Evolutionary conservation across 2,329 filamentous ascomycete genomes (phyloP), one percentile per base, ranked within the genome.

Genomic region (Sclerotiophoma versabilis): DNA sequence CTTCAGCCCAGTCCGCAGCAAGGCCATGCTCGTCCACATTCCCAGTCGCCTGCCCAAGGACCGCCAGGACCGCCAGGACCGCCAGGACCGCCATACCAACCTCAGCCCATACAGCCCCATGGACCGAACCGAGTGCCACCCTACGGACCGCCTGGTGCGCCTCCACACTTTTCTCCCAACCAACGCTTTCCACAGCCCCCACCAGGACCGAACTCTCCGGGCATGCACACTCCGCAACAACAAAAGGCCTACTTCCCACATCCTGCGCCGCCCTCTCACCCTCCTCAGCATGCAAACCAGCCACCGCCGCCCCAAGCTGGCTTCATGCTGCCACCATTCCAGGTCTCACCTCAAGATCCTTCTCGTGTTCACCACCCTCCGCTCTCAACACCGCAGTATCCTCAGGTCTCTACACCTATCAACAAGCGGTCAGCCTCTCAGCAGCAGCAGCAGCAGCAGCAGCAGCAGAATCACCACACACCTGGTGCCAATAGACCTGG

Each of bases 301-400:
- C 74, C 74, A 27, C 52, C 45, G 6, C 73, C 75, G 12, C 72
- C 74, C 33, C 77, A 77, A 44, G 72, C 78, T 42, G 79, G 78
- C 14, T 75, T 77, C 54, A 79, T 80, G 75, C 70, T 81, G 29
- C 77, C 78, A 39, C 78, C 79, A 4, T 81, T 81, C 60, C 76
- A 79, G 49, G 76, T 80, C 11, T 69, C 72, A n/a, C 73, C 75
- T 8, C 78, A 81, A 55, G 76, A 77, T 42, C 76, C 75, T 5
- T 75, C 67, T 41, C 69, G 68, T 56, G 68, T 71, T 10, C 71
- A 74, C 49, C 74, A 75, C 19, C 73, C 72, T 34, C 57, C 70
- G 11, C 26, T 58, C 9, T 58, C 64, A 34, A 56, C 59, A 14
- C 63, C 65, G 34, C 69, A 69, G 22, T 60, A 70, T 41, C 58